These are phyloP conservation scores for Raffaelea ambrosiae DNA, from an alignment of 2,329 filamentous ascomycete genomes.

Conservation along the genomic window DNA sequence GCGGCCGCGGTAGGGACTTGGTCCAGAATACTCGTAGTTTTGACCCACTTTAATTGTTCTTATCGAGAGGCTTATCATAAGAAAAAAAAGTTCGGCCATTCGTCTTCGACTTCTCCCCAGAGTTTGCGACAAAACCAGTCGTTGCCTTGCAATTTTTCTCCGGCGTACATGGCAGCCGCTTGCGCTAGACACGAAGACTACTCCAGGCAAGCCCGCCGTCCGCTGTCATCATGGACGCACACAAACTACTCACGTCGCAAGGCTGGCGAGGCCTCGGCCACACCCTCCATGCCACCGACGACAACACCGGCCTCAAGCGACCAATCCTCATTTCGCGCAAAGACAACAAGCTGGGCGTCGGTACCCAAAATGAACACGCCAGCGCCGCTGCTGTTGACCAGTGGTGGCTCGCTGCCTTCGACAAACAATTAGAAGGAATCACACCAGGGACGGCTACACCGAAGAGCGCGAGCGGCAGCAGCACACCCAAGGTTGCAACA, in stretches of 20 bases:
- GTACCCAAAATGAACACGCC: conserved; percentile 59
- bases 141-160: too few species aligned
- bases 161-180: too few species aligned
- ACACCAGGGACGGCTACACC: conserved; percentile 48
- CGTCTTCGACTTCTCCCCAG: too few species aligned
- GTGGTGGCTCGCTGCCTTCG: conserved; percentile 96
- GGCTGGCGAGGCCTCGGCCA: conserved; percentile 88
- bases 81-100: too few species aligned
- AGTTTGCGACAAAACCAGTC: too few species aligned
- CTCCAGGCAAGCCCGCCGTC: not conserved
- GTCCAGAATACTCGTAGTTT: too few species aligned
- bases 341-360: conserved; percentile 71
- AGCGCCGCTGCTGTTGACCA: conserved; percentile 64
- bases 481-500: conserved; percentile 26
- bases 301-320: conserved; percentile 67
- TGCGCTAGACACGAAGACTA: too few species aligned
- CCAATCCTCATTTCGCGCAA: conserved; percentile 80
- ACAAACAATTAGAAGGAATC: conserved; percentile 77
- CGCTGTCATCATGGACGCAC: conserved; percentile 62
- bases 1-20: too few species aligned
- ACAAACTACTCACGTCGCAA: conserved; percentile 72
- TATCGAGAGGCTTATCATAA: too few species aligned
- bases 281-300: conserved; percentile 68
- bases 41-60: too few species aligned
- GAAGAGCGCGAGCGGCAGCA: conserved; percentile 35